Evolutionary conservation across 495 filamentous ascomycete species (phyloP).

Genomic region (Penicillium waksmanii): DNA sequence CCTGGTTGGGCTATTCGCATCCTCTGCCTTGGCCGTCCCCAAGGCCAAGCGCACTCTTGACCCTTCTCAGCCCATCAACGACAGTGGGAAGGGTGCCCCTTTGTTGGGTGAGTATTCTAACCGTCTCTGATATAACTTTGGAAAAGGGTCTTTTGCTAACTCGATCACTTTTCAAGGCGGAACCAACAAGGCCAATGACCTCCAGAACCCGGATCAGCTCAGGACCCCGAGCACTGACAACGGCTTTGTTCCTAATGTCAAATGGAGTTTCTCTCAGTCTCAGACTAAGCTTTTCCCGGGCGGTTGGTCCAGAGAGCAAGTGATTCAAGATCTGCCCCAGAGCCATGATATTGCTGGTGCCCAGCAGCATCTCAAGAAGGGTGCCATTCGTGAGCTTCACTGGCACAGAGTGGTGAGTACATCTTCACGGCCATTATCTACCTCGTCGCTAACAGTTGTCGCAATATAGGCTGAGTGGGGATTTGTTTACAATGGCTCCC

Average conservation of each 20-base stretch:
- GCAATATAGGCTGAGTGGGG: conserved; percentile 65
- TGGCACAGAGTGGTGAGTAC: conserved; percentile 65
- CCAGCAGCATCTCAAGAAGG: conserved; percentile 66
- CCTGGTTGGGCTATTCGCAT: conserved; percentile 20
- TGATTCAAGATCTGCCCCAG: conserved; percentile 59
- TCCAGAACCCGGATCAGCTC: conserved; percentile 64
- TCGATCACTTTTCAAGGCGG: conserved; percentile 25
- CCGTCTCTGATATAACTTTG: too few species aligned
- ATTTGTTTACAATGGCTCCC: conserved; percentile 59
- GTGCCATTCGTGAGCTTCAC: conserved; percentile 64
- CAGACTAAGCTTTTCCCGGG: conserved; percentile 61
- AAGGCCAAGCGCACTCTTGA: conserved; percentile 41
- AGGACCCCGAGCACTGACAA: conserved; percentile 59
- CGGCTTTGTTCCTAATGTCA: conserved; percentile 62
- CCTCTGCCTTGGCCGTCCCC: conserved; percentile 29
- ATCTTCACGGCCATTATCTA: neutral
- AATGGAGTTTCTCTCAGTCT: conserved; percentile 68
- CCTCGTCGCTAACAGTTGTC: neutral
- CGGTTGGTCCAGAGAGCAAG: conserved; percentile 68
- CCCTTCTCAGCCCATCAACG: conserved; percentile 56
- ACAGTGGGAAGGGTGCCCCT: conserved; percentile 59
- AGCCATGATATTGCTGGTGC: conserved; percentile 65
- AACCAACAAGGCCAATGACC: conserved; percentile 45
- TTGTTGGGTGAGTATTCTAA: conserved; percentile 48
- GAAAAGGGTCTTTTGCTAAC: neutral